Conservation (phyloP, 768 basidiomycete genomes). For the Collybia sordida region DNA sequence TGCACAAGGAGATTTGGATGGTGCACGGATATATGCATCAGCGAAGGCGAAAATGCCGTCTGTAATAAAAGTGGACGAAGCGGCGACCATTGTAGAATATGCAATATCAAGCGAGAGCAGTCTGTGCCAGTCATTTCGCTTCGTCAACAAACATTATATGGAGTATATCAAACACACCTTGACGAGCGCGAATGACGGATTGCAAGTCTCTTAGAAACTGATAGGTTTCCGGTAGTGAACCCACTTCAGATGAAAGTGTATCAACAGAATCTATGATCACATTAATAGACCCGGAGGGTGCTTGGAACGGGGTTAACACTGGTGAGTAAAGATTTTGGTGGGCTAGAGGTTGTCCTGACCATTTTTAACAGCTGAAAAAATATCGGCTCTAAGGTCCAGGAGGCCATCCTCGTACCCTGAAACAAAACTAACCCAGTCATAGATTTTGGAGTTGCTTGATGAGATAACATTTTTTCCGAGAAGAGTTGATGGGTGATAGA, state of each 20-base stretch:
- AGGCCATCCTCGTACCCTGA: constrained; percentile 50
- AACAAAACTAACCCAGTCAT: constrained; percentile 51
- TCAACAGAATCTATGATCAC: constrained; percentile 76
- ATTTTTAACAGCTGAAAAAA: constrained; percentile 42
- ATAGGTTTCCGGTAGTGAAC: constrained; percentile 52
- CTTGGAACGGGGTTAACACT: constrained; percentile 9
- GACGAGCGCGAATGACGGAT: constrained; percentile 39
- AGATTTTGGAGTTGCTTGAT: constrained; percentile 33
- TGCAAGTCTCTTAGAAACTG: constrained; percentile 51
- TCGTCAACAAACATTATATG: constrained; percentile 2
- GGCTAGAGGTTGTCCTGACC: constrained; percentile 23
- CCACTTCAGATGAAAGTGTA: constrained; percentile 58
- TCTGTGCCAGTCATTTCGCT: constrained; percentile 25
- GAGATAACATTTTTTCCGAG: constrained; percentile 17
- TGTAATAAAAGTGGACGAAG: constrained; percentile 57
- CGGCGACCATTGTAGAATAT: constrained; percentile 46
- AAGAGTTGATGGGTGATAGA: constrained; percentile 51
- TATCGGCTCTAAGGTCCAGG: constrained; percentile 29
- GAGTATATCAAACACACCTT: constrained; percentile 38
- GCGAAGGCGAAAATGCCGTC: constrained; percentile 61
- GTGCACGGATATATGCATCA: constrained; percentile 66
- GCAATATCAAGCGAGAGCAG: constrained; percentile 60
- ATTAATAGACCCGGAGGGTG: constrained; percentile 46
- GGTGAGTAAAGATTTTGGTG: constrained; percentile 4
- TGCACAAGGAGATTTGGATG: constrained; percentile 68